Base-by-base conservation (phyloP, 208 protist genomes). In the Leishmania arabica region DNA sequence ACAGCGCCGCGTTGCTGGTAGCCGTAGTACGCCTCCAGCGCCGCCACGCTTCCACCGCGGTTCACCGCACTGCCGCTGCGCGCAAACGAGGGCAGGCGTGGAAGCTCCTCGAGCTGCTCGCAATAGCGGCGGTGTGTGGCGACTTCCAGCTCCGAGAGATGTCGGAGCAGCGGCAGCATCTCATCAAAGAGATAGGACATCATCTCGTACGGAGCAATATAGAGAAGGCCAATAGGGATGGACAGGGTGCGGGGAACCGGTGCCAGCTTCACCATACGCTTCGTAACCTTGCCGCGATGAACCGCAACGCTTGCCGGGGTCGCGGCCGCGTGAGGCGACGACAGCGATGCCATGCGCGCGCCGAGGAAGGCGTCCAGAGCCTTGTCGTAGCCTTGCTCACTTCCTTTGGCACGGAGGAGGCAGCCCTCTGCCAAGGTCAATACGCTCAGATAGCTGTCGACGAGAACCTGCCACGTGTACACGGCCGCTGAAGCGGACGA, bases 181-280 rank as follows among this genome's bases (percentile, higher is more conserved):
- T 96, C 88, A 78, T 97, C 95, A 82, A 97, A 95, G 73, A 95
- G 78, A 70, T 93, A 94, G 24, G 93, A 92, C 60, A 93, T 85
- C 31, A 96, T 89, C 62, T 96, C 93, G 79, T 94, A 96, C 17
- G 92, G 92, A 45, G 87, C 86, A 58, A 96, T 92, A 79, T 91
- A 96, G 49, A 96, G 78, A 42, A 79, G 81, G 42, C 90, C 91
- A 9, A 90, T 27, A 1, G 94, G 90, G 54, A 97, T 91, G 49
- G 81, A 68, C 3, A 97, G 78, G 24, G 87, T 92, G 24, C 78
- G 75, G 27, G 84, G 84, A 6, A 86, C 60, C 17, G 94, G 94
- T 24, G 88, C 90, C 15, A 97, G 89, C 81, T 93, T 85, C n/a
- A 96, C 81, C 88, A 97, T 93, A 34, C 90, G 87, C 74, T 95